Base-by-base conservation (phyloP, 352 stramenopile species). In the Pythium phragmiticola region DNA sequence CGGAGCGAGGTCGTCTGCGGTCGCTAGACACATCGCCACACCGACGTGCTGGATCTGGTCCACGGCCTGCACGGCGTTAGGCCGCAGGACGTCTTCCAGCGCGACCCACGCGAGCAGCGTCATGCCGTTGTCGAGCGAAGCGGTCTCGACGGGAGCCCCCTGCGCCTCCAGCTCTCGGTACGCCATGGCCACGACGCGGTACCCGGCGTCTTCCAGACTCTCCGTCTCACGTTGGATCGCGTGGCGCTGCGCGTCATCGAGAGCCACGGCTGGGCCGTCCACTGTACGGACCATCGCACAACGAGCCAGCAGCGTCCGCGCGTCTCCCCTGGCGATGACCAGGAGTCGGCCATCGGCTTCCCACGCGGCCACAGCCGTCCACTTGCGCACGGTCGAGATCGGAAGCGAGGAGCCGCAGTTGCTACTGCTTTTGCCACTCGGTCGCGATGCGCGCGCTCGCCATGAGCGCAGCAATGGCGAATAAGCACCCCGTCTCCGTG, bases 21-120 rank as follows among this genome's bases (percentile, higher is more conserved):
- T 98, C 5, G 97, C 80, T 85, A 98, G 96, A 28, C 93, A 80
- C 21, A 97, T 87, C 64, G 63, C 73, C 74, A 98, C 90, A n/a
- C 96, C 96, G 3, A 92, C 94, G 12, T 69, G 68, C 70, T 97
- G 83, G 62, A 95, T 98, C 19, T 73, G 80, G 23, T 68, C 68
- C 6, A 99, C 90, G 7, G 95, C 83, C 11, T 90, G 77, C 34
- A 87, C 80, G 9, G 98, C 96, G 57, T 96, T 88, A 0, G 73
- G 65, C 4, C 94, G 83, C 43, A 98, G 76, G 7, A 95, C 93
- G 76, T 99, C 94, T 70, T 95, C 82, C 45, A 98, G 97, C 55
- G 86, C 93, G 16, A 98, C 84, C 41, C 98, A 76, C 19, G 79
- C 86, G 3, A 87, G 48, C 60, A 73, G 81, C 43, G 73, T 75